These are phyloP conservation scores for Aspergillus texensis DNA, from an alignment of 2,329 filamentous ascomycete genomes.

Conservation along the genomic window DNA sequence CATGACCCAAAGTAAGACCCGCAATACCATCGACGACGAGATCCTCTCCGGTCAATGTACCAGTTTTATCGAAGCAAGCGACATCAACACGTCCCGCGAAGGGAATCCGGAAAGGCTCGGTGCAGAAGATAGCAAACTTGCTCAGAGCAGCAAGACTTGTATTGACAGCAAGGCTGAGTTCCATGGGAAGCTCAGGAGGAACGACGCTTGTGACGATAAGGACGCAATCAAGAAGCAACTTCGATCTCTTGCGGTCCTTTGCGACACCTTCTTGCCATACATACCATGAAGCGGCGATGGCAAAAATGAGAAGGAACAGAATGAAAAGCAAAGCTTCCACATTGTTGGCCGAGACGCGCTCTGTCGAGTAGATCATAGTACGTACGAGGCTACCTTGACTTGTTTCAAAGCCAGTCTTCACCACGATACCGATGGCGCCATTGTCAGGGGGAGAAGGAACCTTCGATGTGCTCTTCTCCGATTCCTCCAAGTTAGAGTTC, in stretches of 20 bases:
- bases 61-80: conserved; percentile 98
- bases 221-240: conserved; percentile 94
- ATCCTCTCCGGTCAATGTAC: conserved; percentile 93
- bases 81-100: conserved; percentile 94
- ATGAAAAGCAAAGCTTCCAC: conserved; percentile 96
- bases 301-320: conserved; percentile 92
- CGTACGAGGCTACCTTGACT: conserved; percentile 96
- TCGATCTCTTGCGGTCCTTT: conserved; percentile 94
- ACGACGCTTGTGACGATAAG: conserved; percentile 98
- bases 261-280: conserved; percentile 96
- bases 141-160: conserved; percentile 93
- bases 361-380: conserved; percentile 99
- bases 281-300: conserved; percentile 97
- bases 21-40: conserved; percentile 96
- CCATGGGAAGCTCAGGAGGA: conserved; percentile 97
- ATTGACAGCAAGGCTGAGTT: conserved; percentile 94
- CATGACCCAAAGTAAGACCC: conserved; percentile 74
- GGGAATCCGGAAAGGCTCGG: conserved; percentile 96
- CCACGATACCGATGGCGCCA: conserved; percentile 88
- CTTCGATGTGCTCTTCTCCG: conserved; percentile 69
- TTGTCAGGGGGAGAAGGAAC: conserved; percentile 87
- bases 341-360: conserved; percentile 98
- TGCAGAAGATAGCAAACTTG: conserved; percentile 97
- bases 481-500: conserved; percentile 68
- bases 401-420: conserved; percentile 98